Conservation (phyloP, 2,329 filamentous ascomycete genomes). For the Cordyceps fumosorosea region DNA sequence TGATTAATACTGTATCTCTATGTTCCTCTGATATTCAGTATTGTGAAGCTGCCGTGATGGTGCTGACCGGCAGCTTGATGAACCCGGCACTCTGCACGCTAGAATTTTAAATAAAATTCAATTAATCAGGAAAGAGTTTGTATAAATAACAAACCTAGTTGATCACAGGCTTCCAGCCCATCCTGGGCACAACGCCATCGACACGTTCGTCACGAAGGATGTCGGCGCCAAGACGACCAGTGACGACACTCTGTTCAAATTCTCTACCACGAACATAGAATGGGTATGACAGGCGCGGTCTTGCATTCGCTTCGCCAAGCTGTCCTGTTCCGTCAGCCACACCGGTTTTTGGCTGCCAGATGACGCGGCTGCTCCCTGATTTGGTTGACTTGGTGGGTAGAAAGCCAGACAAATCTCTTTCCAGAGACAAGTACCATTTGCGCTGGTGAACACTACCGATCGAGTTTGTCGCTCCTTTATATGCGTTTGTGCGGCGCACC, state of each 20-base stretch:
- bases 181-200: constrained; percentile 46
- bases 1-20: too few relatives aligned
- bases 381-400: constrained; percentile 27
- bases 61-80: too few relatives aligned
- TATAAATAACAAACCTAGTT: constrained; percentile 21
- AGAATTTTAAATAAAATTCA: too few relatives aligned
- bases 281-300: constrained; percentile 37
- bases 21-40: too few relatives aligned
- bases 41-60: too few relatives aligned
- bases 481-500: constrained; percentile 56
- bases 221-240: constrained; percentile 51
- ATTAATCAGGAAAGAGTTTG: too few relatives aligned
- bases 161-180: constrained; percentile 50
- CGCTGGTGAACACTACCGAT: constrained; percentile 63
- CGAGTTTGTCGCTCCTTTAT: constrained; percentile 57
- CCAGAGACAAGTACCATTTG: constrained; percentile 59
- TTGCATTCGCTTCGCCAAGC: constrained; percentile 2
- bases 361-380: constrained; percentile 18
- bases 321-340: not conserved
- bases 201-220: constrained; percentile 57
- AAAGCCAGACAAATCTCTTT: constrained; percentile 54
- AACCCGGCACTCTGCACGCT: too few relatives aligned
- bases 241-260: constrained; percentile 59
- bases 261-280: constrained; percentile 58
- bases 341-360: constrained; percentile 12